Conservation (phyloP, 169 alveolate species). For the Theileria sp. region DNA sequence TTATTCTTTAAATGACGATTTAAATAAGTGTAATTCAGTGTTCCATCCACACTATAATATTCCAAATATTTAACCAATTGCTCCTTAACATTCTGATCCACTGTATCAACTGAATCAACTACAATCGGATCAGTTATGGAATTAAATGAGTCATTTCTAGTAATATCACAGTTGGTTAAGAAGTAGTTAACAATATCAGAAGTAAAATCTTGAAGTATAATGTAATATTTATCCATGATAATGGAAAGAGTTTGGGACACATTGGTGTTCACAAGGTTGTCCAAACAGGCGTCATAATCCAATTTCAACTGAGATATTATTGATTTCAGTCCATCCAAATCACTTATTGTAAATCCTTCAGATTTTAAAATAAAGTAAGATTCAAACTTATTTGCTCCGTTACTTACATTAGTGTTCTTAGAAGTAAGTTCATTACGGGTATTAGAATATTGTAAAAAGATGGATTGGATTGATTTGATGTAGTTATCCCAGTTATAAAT, state of each 20-base stretch:
- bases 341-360: background rate
- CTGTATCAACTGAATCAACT: too few species aligned
- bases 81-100: background rate
- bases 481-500: constrained; percentile 63
- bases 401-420: background rate
- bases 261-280: constrained; percentile 12
- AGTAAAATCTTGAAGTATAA: constrained; percentile 36
- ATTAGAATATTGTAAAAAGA: constrained; percentile 10
- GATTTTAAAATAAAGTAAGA: background rate
- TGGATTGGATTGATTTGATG: constrained; percentile 10
- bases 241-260: constrained; percentile 23
- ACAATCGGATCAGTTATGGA: background rate
- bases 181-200: constrained; percentile 15
- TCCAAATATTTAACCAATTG: background rate
- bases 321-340: constrained; percentile 6
- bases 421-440: background rate
- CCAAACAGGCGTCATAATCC: constrained; percentile 19
- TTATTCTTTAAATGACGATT: constrained; percentile 7
- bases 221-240: constrained; percentile 21
- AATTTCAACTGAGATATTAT: constrained; percentile 11
- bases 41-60: background rate
- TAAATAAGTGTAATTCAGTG: background rate
- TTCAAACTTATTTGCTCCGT: background rate
- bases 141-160: background rate
- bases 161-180: background rate